Evolutionary conservation across 164 flowering plant species (phyloP).

Genomic region (Magnolia sinica): DNA sequence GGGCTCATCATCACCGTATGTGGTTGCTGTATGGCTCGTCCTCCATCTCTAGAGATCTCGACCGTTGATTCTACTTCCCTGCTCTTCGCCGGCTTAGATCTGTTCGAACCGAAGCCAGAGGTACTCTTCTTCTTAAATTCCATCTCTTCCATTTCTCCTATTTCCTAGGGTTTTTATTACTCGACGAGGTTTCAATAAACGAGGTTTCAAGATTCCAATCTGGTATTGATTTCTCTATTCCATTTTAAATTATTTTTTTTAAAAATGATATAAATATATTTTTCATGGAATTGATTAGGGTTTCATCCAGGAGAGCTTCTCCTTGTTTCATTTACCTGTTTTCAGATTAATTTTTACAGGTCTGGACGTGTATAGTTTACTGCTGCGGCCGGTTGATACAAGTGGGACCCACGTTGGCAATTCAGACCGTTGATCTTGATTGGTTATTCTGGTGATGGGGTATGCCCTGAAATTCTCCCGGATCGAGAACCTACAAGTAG

Average conservation of each 20-base stretch:
- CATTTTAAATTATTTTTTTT: not conserved
- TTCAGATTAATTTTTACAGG: not conserved
- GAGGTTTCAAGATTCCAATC: constrained; percentile 1
- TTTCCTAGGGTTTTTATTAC: not conserved
- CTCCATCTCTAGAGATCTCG: constrained; percentile 13
- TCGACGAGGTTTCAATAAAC: not conserved
- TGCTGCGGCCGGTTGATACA: not conserved
- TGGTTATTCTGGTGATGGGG: not conserved
- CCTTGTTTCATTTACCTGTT: not conserved
- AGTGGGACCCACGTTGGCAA: not conserved
- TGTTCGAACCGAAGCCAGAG: constrained; percentile 4
- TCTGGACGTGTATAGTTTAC: not conserved
- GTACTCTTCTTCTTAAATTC: not conserved
- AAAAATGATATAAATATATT: not conserved
- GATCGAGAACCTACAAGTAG: not conserved
- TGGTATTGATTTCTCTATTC: not conserved
- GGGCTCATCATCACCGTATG: not conserved
- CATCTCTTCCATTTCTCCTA: not conserved
- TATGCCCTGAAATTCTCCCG: not conserved
- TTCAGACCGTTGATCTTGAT: not conserved
- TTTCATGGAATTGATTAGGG: not conserved
- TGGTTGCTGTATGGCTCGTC: constrained; percentile 24
- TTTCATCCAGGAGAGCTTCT: not conserved
- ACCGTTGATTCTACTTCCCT: constrained; percentile 22
- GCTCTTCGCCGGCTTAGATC: constrained; percentile 26